These are phyloP conservation scores for Pseudopithomyces maydicus DNA, from an alignment of 2,329 filamentous ascomycete species.

Conservation along the genomic window DNA sequence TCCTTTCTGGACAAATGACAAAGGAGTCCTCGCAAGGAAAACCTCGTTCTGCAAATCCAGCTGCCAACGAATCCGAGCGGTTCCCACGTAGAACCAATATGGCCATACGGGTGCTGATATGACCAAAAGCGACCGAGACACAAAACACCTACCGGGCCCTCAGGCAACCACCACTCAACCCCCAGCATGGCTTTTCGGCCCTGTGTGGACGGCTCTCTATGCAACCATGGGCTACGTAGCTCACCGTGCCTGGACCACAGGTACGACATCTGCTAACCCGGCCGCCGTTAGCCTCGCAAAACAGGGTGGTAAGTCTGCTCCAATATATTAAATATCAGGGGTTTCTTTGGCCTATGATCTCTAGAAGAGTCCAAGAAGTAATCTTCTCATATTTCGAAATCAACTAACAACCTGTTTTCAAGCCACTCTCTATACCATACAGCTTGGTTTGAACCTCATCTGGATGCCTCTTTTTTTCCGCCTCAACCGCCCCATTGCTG, in stretches of 20 bases:
- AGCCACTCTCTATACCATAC: constrained; percentile 81
- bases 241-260: constrained; percentile 72
- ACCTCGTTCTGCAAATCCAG: background rate
- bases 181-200: constrained; percentile 63
- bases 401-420: background rate
- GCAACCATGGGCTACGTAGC: constrained; percentile 85
- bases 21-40: background rate
- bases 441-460: constrained; percentile 81
- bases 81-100: background rate
- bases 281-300: constrained; percentile 63
- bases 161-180: constrained; percentile 67
- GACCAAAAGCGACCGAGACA: constrained; percentile 58
- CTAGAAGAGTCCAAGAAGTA: background rate
- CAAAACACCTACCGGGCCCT: constrained; percentile 67
- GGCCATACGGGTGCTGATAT: constrained; percentile 4
- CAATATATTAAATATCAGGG: no score
- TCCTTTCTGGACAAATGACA: background rate
- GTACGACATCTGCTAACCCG: constrained; percentile 59
- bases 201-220: constrained; percentile 64
- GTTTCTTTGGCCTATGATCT: background rate
- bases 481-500: constrained; percentile 72
- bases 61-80: background rate
- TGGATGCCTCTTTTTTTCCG: constrained; percentile 96
- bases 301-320: constrained; percentile 12
- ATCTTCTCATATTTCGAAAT: no score